Percentiles rank a stretch among this genome's conserved stretches.
Evolutionary conservation across 208 protist genomes (phyloP).

Genomic region (Kentomonas sorsogonicus): DNA sequence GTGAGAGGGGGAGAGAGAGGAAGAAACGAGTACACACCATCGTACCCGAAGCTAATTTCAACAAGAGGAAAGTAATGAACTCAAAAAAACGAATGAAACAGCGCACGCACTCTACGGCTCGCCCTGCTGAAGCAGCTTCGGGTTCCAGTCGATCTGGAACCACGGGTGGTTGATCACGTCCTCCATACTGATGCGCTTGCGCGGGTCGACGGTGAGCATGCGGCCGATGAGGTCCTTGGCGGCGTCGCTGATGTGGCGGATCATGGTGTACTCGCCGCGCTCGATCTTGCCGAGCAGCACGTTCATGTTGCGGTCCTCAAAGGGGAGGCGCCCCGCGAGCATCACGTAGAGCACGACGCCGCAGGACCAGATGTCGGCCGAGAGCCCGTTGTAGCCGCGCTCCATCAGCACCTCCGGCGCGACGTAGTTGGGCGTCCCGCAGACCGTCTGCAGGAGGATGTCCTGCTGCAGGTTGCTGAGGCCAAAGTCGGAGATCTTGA

Average conservation of each 20-base stretch:
- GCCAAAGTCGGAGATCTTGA: slow-evolving; percentile 94
- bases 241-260: slow-evolving; percentile 59
- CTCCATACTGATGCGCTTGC: slow-evolving; percentile 80
- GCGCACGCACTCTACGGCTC: background rate
- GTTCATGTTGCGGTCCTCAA: slow-evolving; percentile 89
- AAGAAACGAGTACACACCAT: too few relatives aligned
- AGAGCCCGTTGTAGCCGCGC: slow-evolving; percentile 89
- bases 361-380: slow-evolving; percentile 95
- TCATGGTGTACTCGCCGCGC: slow-evolving; percentile 85
- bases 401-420: slow-evolving; percentile 93
- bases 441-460: slow-evolving; percentile 83
- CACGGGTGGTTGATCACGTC: slow-evolving; percentile 87
- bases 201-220: slow-evolving; percentile 86
- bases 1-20: too few relatives aligned
- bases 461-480: slow-evolving; percentile 81
- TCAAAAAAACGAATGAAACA: slow-evolving; percentile 3
- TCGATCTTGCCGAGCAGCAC: slow-evolving; percentile 91
- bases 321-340: slow-evolving; percentile 89
- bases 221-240: slow-evolving; percentile 61
- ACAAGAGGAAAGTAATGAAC: background rate
- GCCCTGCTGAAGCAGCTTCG: slow-evolving; percentile 19
- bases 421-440: slow-evolving; percentile 90
- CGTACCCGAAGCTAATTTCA: too few relatives aligned
- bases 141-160: slow-evolving; percentile 81
- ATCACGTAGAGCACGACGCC: slow-evolving; percentile 96